Percentiles rank a stretch among this genome's conserved stretches.
phyloP scores from a whole-genome alignment of 495 filamentous ascomycete species.

The Xylaria venustula region DNA sequence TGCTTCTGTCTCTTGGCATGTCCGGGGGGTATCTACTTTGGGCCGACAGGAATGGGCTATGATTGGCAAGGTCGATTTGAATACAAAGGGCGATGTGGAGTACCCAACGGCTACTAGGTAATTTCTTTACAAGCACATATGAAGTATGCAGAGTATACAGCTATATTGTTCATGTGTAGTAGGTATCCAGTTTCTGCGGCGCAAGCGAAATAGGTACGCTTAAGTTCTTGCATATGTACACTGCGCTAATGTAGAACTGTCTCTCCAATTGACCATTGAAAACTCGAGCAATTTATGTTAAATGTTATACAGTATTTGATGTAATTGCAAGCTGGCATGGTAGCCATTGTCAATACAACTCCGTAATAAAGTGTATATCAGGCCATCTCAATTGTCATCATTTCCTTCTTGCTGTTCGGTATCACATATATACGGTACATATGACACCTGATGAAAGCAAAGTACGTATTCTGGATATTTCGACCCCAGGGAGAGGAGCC shows the following conservation, averaged over 20 bases:
- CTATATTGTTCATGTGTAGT: not conserved
- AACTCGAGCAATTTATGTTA: not conserved
- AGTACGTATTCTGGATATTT: not conserved
- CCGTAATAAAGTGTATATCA: not conserved
- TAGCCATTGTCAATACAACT: not conserved
- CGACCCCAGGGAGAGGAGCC: not conserved
- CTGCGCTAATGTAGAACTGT: too few species aligned
- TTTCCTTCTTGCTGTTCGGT: not conserved
- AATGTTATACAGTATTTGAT: not conserved
- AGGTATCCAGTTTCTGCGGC: not conserved
- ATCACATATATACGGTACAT: too few species aligned
- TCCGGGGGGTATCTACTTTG: not conserved
- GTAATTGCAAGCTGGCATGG: not conserved
- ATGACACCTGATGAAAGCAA: not conserved
- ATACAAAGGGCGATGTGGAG: not conserved
- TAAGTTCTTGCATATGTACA: not conserved
- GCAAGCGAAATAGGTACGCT: not conserved
- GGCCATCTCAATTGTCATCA: not conserved
- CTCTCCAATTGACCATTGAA: not conserved
- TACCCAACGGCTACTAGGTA: not conserved
- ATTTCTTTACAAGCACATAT: not conserved
- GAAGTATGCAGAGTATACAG: not conserved
- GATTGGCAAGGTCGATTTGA: not conserved
- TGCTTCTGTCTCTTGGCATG: constrained; percentile 1
- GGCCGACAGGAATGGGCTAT: not conserved